Percentiles rank a stretch among this genome's conserved stretches.
phyloP scores from a whole-genome alignment of 2,329 filamentous ascomycete species.

The Kalmusia sp. region DNA sequence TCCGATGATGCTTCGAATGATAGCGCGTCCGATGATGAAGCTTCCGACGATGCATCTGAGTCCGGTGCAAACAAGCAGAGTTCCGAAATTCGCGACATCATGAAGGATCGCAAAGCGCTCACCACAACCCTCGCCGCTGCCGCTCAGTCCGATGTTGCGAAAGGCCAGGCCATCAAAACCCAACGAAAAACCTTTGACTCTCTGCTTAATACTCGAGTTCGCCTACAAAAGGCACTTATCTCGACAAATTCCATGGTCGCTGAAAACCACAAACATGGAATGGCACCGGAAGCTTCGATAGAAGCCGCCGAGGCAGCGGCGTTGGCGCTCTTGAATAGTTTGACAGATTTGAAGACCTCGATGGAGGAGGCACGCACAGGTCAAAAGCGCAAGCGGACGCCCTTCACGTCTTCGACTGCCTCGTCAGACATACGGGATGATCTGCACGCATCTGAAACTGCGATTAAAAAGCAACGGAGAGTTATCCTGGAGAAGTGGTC shows the following conservation, averaged over 20 bases:
- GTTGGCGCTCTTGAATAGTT: conserved; percentile 81
- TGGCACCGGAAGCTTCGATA: conserved; percentile 60
- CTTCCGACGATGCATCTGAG: conserved; percentile 32
- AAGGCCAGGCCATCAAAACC: conserved; percentile 83
- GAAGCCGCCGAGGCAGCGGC: conserved; percentile 85
- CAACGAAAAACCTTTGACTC: conserved; percentile 88
- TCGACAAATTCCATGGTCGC: conserved; percentile 71
- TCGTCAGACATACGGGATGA: conserved; percentile 74
- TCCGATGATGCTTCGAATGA: conserved; percentile 54
- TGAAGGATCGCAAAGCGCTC: conserved; percentile 71
- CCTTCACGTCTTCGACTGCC: conserved; percentile 63
- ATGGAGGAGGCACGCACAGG: conserved; percentile 62
- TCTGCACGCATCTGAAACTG: conserved; percentile 70
- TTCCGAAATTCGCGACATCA: conserved; percentile 70
- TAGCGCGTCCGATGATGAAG: conserved; percentile 46
- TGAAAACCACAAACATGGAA: conserved; percentile 33
- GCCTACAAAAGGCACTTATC: conserved; percentile 88
- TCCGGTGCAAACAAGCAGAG: conserved; percentile 41
- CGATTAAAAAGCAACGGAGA: conserved; percentile 67
- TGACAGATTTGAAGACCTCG: conserved; percentile 72
- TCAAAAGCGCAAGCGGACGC: conserved; percentile 64
- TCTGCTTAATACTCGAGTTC: conserved; percentile 87
- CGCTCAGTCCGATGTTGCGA: conserved; percentile 78
- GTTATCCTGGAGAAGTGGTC: conserved; percentile 90
- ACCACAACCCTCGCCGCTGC: conserved; percentile 70